Evolutionary conservation across 331 rosid genomes (phyloP).

Genomic region (Acacia concinna): DNA sequence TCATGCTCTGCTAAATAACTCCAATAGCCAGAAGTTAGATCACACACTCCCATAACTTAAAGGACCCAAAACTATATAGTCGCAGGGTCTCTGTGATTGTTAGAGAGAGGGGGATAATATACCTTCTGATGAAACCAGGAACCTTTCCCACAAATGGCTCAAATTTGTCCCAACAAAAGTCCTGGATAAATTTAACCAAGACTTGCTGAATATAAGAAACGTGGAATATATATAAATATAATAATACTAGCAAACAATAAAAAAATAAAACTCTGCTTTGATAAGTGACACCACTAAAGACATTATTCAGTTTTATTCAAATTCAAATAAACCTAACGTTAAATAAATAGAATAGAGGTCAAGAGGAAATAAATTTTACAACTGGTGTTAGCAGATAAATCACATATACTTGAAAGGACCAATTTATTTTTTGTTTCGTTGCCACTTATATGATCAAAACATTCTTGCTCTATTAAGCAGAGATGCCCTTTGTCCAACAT

Average conservation of each 20-base stretch:
- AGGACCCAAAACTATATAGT: conserved; percentile 2
- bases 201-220: conserved; percentile 11
- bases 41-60: conserved; percentile 4
- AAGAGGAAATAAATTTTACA: conserved; percentile 10
- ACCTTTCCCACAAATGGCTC: conserved; percentile 77
- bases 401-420: not conserved
- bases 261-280: not conserved
- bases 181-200: conserved; percentile 56
- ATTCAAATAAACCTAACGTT: conserved; percentile 20
- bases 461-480: not conserved
- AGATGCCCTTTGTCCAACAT: not conserved
- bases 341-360: not conserved
- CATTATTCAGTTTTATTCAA: not conserved
- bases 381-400: not conserved
- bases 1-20: not conserved
- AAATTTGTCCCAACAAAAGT: conserved; percentile 92
- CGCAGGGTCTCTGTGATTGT: not conserved
- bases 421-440: not conserved
- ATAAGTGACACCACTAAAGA: conserved; percentile 12
- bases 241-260: not conserved
- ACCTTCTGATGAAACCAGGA: conserved; percentile 75
- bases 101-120: conserved; percentile 14
- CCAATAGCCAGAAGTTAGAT: not conserved
- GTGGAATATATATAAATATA: not conserved
- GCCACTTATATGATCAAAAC: not conserved